Evolutionary conservation across 2,329 filamentous ascomycete species (phyloP), one percentile per base, ranked within the genome.

Genomic region (Lachnellula arida): DNA sequence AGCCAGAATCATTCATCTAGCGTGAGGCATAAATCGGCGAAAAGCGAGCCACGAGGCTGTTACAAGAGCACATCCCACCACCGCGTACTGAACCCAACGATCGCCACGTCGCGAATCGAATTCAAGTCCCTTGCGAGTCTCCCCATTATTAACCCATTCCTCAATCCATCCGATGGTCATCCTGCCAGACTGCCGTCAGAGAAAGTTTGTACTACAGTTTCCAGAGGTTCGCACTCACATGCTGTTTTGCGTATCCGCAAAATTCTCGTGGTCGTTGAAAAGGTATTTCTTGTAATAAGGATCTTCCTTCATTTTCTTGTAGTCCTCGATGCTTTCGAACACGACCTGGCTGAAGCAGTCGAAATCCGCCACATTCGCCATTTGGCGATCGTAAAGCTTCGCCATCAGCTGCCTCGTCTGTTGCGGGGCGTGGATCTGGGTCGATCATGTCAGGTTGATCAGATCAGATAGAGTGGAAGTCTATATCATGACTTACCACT

Each of bases 271-370:
- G 60, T 80, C 77, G 2, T 63, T 62, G 0, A 72, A 60, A 17
- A 80, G 57, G 54, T 75, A 68, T 58, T 76, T 61, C 65, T 76
- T 75, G 60, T 77, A 80, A 67, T 68, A 78, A 2, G 76, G 74
- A 62, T 81, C 78, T 14, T 73, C 54, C 63, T 79, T 78, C 71
- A 80, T 76, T 6, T 65, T 60, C 62, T 75, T 75, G 63, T 76
- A 81, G 55, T 77, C 70, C 4, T 78, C 73, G 1, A 80, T 51
- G 42, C 56, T 65, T 54, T 72, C 58, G 60, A 80, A 79, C 0
- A 78, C 68, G 0, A 77, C 74, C 62, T 79, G 76, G 49, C 73
- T 77, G 60, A 79, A 77, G 61, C 74, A 78, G 64, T 80, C 77
- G 55, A 71, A 80, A 57, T 78, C 74, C 4, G 76, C 75, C 4